Conservation (phyloP, 1,284 basidiomycete species). For the Exsudoporus floridanus region DNA sequence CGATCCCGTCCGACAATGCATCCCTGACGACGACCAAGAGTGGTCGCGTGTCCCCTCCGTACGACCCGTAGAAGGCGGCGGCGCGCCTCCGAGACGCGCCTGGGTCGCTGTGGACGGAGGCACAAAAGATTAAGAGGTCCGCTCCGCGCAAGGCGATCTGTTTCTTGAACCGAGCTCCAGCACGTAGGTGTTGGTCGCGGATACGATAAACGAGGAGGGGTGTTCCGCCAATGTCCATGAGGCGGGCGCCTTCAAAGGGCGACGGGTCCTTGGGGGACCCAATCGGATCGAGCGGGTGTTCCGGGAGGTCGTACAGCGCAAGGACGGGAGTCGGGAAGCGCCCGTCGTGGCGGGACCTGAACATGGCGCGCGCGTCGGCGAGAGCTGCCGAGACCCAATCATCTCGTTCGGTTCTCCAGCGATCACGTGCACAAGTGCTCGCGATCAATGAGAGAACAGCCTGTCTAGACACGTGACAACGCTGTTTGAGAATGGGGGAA, state of each 20-base stretch:
- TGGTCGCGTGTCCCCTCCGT: slow-evolving; percentile 30
- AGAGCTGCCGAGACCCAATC: slow-evolving; percentile 23
- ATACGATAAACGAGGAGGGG: slow-evolving; percentile 25
- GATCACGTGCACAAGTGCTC: slow-evolving; percentile 21
- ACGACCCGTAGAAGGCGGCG: slow-evolving; percentile 20
- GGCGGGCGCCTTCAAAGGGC: slow-evolving; percentile 19
- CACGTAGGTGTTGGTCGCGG: slow-evolving; percentile 19
- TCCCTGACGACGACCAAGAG: slow-evolving; percentile 28
- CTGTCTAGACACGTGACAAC: slow-evolving; percentile 26
- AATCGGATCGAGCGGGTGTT: slow-evolving; percentile 1
- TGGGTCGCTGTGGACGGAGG: slow-evolving; percentile 10
- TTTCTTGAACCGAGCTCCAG: slow-evolving; percentile 30
- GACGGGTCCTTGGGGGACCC: slow-evolving; percentile 11
- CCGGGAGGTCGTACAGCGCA: slow-evolving; percentile 26
- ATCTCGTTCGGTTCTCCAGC: slow-evolving; percentile 23
- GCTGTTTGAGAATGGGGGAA: slow-evolving; percentile 29
- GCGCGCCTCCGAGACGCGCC: slow-evolving; percentile 14
- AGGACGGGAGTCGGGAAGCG: slow-evolving; percentile 16
- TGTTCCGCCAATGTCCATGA: slow-evolving; percentile 21
- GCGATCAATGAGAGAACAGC: slow-evolving; percentile 21
- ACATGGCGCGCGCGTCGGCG: slow-evolving; percentile 27
- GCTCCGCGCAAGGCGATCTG: slow-evolving; percentile 22
- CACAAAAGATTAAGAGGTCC: slow-evolving; percentile 30
- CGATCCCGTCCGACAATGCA: slow-evolving; percentile 21
- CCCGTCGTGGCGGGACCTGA: slow-evolving; percentile 9